Conservation (phyloP, 768 basidiomycete species). For the Chiua virens region DNA sequence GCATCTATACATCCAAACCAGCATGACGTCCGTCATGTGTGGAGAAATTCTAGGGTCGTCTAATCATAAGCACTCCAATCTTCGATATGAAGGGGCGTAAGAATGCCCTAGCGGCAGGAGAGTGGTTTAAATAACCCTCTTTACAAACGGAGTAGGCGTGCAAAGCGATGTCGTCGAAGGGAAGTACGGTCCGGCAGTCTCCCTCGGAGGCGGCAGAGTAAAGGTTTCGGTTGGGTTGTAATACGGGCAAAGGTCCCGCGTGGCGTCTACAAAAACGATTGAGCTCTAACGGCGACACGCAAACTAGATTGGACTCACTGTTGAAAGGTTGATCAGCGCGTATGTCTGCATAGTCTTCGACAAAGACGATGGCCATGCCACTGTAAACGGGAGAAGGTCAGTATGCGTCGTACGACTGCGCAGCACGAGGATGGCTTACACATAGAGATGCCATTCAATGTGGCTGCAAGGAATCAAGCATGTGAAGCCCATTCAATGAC, state of each 20-base stretch:
- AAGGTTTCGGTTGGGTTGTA: conserved; percentile 8
- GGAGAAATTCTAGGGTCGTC: too few relatives aligned
- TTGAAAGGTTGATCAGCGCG: background rate
- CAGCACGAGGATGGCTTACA: conserved; percentile 4
- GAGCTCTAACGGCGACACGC: background rate
- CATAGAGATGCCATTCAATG: conserved; percentile 19
- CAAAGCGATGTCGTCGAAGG: conserved; percentile 2
- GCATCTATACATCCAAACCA: too few relatives aligned
- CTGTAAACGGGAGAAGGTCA: background rate
- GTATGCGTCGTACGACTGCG: background rate
- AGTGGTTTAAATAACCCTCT: too few relatives aligned
- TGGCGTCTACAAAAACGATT: conserved; percentile 2
- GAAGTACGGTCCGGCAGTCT: conserved; percentile 5
- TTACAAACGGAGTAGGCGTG: background rate
- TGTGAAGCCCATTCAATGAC: background rate
- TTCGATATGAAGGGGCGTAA: too few relatives aligned
- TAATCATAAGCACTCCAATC: too few relatives aligned
- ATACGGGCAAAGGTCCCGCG: conserved; percentile 9
- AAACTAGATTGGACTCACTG: background rate
- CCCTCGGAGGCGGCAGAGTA: conserved; percentile 3
- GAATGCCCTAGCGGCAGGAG: too few relatives aligned
- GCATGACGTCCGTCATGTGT: too few relatives aligned
- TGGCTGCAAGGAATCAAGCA: conserved; percentile 8
- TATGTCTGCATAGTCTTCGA: conserved; percentile 8
- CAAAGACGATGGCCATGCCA: conserved; percentile 16